phyloP scores from a whole-genome alignment of 495 filamentous ascomycete genomes.

The Niebla homalea region DNA sequence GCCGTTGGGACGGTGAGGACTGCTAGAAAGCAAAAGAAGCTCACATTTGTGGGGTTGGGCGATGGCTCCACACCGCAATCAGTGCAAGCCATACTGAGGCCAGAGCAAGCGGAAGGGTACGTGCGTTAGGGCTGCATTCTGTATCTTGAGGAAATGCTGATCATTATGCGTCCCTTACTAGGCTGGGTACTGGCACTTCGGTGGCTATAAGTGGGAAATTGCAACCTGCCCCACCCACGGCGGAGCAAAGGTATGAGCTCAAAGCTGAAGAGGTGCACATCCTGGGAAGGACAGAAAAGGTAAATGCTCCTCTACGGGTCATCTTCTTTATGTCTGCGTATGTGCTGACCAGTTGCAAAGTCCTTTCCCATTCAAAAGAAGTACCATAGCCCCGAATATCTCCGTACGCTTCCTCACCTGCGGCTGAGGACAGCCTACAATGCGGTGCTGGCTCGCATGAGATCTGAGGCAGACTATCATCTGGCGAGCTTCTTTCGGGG shows the following conservation, averaged over 20 bases:
- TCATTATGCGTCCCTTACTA: constrained; percentile 23
- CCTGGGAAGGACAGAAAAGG: constrained; percentile 65
- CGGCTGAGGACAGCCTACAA: constrained; percentile 74
- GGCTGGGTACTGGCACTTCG: constrained; percentile 66
- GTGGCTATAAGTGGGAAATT: constrained; percentile 69
- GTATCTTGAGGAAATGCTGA: constrained; percentile 4
- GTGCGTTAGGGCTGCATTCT: constrained; percentile 21
- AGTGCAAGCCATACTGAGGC: constrained; percentile 70
- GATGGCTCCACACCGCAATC: constrained; percentile 75
- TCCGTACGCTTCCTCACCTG: constrained; percentile 81
- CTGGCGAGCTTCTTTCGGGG: constrained; percentile 59
- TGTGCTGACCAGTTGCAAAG: constrained; percentile 29
- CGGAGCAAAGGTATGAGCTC: constrained; percentile 67
- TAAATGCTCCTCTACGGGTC: constrained; percentile 27
- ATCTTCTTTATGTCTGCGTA: constrained; percentile 1
- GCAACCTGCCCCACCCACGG: constrained; percentile 55
- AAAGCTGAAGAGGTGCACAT: constrained; percentile 53
- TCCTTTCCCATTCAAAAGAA: constrained; percentile 89
- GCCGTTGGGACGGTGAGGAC: constrained; percentile 74
- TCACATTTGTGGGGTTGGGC: constrained; percentile 69
- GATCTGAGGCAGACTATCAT: constrained; percentile 65
- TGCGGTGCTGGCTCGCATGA: constrained; percentile 63
- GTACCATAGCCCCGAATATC: constrained; percentile 77
- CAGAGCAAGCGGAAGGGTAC: constrained; percentile 65
- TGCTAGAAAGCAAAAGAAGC: constrained; percentile 71